A percentile compares a stretch with the other conserved stretches of the same genome.
These are phyloP conservation scores for Pichia manshurica DNA, from an alignment of 805 yeast genomes.

Conservation along the genomic window DNA sequence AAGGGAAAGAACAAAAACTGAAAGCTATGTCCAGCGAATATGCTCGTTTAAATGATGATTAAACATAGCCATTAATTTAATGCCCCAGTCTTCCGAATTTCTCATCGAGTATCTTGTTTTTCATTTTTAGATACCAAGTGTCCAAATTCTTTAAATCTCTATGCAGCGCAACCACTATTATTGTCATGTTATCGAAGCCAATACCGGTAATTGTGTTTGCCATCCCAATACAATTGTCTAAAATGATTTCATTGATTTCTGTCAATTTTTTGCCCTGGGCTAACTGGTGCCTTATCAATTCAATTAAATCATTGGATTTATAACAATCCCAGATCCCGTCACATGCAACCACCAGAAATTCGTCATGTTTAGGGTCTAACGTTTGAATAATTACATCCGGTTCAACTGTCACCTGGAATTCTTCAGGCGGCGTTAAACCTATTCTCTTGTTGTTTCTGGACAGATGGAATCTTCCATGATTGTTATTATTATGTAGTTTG, in stretches of 20 bases:
- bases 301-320: slow-evolving; percentile 49
- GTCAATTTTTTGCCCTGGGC: slow-evolving; percentile 52
- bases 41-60: too few species aligned
- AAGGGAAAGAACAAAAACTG: too few species aligned
- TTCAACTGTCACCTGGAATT: slow-evolving; percentile 72
- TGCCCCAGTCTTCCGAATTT: slow-evolving; percentile 27
- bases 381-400: slow-evolving; percentile 66
- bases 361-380: slow-evolving; percentile 49
- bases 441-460: slow-evolving; percentile 20
- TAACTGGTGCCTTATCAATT: slow-evolving; percentile 51
- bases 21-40: too few species aligned
- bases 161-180: slow-evolving; percentile 62
- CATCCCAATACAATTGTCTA: slow-evolving; percentile 63
- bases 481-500: slow-evolving; percentile 32
- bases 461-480: slow-evolving; percentile 21
- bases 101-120: slow-evolving; percentile 33
- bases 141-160: slow-evolving; percentile 33
- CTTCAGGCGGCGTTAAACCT: slow-evolving; percentile 49
- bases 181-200: slow-evolving; percentile 80
- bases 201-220: slow-evolving; percentile 72
- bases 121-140: slow-evolving; percentile 56
- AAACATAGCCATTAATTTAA: too few species aligned
- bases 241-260: slow-evolving; percentile 50
- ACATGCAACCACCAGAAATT: slow-evolving; percentile 69
- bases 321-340: slow-evolving; percentile 81